A percentile compares a stretch with the other conserved stretches of the same genome.
These are phyloP conservation scores for Chondrus crispus DNA, from an alignment of 23 red algal genomes.

Conservation along the genomic window DNA sequence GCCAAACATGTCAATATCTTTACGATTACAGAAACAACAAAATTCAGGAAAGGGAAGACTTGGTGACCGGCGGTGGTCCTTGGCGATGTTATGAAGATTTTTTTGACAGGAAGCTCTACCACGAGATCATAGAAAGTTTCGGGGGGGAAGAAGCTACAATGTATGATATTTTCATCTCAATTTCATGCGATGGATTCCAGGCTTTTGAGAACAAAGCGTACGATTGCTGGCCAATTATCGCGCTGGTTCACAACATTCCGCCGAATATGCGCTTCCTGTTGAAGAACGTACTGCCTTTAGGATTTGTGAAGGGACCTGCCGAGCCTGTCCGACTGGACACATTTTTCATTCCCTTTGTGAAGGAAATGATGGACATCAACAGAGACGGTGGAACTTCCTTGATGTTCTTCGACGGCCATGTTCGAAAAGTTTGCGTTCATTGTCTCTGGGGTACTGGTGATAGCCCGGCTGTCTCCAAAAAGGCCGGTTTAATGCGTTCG, in stretches of 20 bases:
- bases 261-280: background rate
- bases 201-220: background rate
- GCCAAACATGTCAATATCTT: background rate
- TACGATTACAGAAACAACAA: background rate
- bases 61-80: background rate
- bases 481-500: background rate
- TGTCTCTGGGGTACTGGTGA: background rate
- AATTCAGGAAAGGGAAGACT: too few species aligned
- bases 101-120: background rate
- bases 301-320: background rate
- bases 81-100: background rate
- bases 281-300: background rate
- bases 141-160: background rate
- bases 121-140: background rate
- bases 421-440: background rate
- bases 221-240: background rate
- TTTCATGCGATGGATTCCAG: background rate
- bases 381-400: background rate
- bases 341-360: conserved; percentile 7
- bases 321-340: conserved; percentile 12
- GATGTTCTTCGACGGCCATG: background rate
- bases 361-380: background rate
- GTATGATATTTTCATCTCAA: conserved; percentile 1
- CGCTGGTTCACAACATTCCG: background rate
- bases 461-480: background rate